phyloP scores from a whole-genome alignment of 352 stramenopile species.

The Phytopythium mirpurense region DNA sequence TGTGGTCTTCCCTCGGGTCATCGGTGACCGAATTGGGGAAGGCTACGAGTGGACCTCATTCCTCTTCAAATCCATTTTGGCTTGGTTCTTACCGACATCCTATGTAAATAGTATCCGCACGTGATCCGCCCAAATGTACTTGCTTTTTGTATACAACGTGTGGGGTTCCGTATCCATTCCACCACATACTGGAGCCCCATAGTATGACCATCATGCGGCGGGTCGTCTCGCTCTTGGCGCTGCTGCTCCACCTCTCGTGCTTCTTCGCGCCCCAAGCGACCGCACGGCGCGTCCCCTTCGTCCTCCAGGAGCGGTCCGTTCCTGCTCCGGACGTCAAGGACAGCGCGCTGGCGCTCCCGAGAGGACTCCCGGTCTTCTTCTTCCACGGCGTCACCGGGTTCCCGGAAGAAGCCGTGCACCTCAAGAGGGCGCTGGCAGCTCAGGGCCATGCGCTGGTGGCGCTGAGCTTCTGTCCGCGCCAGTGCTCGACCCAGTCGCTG shows the following conservation, averaged over 20 bases:
- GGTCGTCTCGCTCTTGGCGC: background rate
- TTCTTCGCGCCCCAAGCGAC: background rate
- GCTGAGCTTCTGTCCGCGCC: slow-evolving; percentile 32
- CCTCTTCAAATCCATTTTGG: background rate
- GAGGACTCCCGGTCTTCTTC: slow-evolving; percentile 35
- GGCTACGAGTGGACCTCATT: too few relatives aligned
- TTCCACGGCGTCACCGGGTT: slow-evolving; percentile 40
- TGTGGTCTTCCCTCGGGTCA: too few relatives aligned
- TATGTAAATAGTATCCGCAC: too few relatives aligned
- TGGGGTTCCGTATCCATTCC: background rate
- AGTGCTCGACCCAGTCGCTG: slow-evolving; percentile 29
- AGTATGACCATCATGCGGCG: background rate
- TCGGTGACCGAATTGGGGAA: too few relatives aligned
- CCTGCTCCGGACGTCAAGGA: background rate
- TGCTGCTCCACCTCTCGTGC: background rate
- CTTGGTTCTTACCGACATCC: background rate
- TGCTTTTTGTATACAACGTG: background rate
- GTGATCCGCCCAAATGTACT: too few relatives aligned
- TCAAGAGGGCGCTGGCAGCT: slow-evolving; percentile 30
- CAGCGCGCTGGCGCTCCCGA: background rate
- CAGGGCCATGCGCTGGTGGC: slow-evolving; percentile 27
- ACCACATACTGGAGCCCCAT: too few relatives aligned
- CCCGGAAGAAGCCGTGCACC: slow-evolving; percentile 16
- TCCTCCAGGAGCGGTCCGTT: background rate
- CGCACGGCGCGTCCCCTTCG: background rate